phyloP scores from a whole-genome alignment of 2,329 filamentous ascomycete genomes.

The Colletotrichum scovillei region DNA sequence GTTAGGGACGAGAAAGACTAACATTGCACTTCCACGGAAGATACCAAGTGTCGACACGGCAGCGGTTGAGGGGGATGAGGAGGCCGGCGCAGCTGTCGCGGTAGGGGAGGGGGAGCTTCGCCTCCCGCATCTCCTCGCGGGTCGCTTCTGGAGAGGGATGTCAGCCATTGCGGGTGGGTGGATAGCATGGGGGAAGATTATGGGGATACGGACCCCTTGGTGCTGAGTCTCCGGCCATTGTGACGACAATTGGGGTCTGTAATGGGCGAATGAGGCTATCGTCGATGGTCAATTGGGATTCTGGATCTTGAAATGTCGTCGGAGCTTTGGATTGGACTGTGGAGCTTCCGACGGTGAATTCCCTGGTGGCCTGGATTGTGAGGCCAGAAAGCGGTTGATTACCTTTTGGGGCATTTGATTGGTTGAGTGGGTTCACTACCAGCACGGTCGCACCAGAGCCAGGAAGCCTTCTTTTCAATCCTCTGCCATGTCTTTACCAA shows the following conservation, averaged over 20 bases:
- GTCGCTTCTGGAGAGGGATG: conserved; percentile 62
- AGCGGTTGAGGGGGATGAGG: conserved; percentile 94
- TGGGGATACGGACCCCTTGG: conserved; percentile 23
- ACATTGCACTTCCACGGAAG: conserved; percentile 98
- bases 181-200: background rate
- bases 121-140: conserved; percentile 93
- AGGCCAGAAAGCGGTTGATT: background rate
- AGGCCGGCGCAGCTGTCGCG: conserved; percentile 96
- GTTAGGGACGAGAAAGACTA: conserved; percentile 49
- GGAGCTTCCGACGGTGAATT: conserved; percentile 26
- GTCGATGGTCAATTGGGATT: conserved; percentile 28
- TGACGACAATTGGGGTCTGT: conserved; percentile 31
- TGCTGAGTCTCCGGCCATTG: conserved; percentile 36
- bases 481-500: background rate
- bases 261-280: conserved; percentile 29
- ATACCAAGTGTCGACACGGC: conserved; percentile 92
- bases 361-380: conserved; percentile 18
- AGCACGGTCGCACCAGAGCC: background rate
- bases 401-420: conserved; percentile 18
- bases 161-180: background rate
- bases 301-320: conserved; percentile 33
- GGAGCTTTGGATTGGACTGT: conserved; percentile 35
- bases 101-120: conserved; percentile 88
- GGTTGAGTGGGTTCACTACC: background rate
- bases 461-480: background rate